Evolutionary conservation across 345 rosid genomes (phyloP), one percentile per base, ranked within the genome.

Genomic region (Pelargonium nanum): DNA sequence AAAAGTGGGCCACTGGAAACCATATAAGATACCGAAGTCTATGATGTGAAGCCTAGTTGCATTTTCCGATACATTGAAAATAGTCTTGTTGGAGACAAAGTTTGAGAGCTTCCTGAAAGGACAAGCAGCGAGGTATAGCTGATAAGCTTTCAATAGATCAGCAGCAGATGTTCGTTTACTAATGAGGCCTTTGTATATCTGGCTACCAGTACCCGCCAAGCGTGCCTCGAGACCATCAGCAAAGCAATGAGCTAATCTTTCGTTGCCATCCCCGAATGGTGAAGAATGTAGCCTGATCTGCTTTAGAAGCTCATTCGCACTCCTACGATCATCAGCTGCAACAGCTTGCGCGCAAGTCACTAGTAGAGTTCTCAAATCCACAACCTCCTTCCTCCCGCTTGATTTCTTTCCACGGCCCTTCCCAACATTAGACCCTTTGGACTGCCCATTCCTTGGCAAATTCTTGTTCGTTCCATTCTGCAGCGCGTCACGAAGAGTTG

Each of bases 1-100:
- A 6, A 86, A 70, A 73, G 85, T 82, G 57, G 96, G 94, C 96
- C 94, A 89, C 22, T 89, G 96, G 58, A 86, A 86, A 16, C 85
- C 90, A 51, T 84, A 80, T 5, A 71, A 66, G 63, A 81, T 68
- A 44, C 90, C 90, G 20, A 84, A 84, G 65, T 80, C 86, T 59
- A 84, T 61, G 17, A 84, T 74, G 68, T 84, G 90, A 24, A 84
- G 77, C 60, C 71, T 72, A 21, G 66, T 59, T 19, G 75, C 74
- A 45, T 81, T 72, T 65, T 76, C 74, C 8, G 83, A 77, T 30
- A 80, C 57, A 58, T 81, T 78, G 64, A 74, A 56, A 5, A 80
- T 81, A 0, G 86, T 76, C 68, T 53, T 70, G 69, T 84, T 76
- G 6, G 80, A 72, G 67, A 77, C 79, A 74, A 79, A 73, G 64